Evolutionary conservation across 768 basidiomycete species (phyloP).

Genomic region (Heimioporus sp.): DNA sequence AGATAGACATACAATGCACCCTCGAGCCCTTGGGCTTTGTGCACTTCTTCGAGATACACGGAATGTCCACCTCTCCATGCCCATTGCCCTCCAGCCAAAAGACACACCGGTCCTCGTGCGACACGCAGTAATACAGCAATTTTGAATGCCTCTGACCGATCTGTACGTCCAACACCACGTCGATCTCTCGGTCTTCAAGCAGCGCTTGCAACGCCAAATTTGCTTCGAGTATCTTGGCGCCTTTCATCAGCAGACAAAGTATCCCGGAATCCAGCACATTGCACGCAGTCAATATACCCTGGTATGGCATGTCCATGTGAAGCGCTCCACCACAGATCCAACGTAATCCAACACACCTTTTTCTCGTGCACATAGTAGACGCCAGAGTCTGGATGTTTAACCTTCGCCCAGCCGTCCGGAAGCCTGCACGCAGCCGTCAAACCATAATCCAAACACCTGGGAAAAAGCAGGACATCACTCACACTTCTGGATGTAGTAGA

Average conservation of each 20-base stretch:
- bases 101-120: conserved; percentile 24
- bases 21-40: conserved; percentile 1
- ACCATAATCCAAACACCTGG: too few species aligned
- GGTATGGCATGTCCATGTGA: neutral
- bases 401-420: conserved; percentile 25
- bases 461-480: neutral
- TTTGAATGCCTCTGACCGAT: neutral
- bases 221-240: conserved; percentile 6
- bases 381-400: conserved; percentile 32
- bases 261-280: conserved; percentile 4
- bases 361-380: conserved; percentile 31
- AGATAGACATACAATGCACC: conserved; percentile 21
- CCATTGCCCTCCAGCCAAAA: conserved; percentile 29
- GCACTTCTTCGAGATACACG: conserved; percentile 24
- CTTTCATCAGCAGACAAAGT: conserved; percentile 11
- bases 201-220: conserved; percentile 4
- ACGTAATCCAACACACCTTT: conserved; percentile 18
- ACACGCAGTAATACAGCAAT: conserved; percentile 27
- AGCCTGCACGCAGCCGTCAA: neutral
- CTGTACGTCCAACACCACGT: conserved; percentile 17
- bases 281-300: conserved; percentile 15
- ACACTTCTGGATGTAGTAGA: conserved; percentile 3
- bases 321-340: neutral
- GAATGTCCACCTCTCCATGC: conserved; percentile 16
- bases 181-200: conserved; percentile 10